A percentile compares a stretch with the other conserved stretches of the same genome.
These are phyloP conservation scores for Fusarium sp. DNA, from an alignment of 2,329 filamentous ascomycete species.

Conservation along the genomic window DNA sequence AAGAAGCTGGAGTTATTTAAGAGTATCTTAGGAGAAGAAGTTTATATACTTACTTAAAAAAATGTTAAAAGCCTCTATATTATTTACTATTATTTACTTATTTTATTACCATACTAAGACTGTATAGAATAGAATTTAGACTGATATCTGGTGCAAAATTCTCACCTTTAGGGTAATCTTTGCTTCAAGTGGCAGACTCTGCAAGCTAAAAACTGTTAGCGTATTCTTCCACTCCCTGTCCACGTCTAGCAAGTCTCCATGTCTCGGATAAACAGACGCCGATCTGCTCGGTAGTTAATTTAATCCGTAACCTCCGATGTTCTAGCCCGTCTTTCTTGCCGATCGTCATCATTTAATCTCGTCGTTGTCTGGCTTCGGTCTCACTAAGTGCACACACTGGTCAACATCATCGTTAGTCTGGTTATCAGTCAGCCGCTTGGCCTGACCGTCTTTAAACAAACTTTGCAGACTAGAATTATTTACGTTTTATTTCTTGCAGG, in stretches of 20 bases:
- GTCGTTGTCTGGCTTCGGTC: neutral
- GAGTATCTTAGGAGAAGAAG: too few species aligned
- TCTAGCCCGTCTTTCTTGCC: too few species aligned
- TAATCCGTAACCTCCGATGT: neutral
- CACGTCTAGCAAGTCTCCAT: neutral
- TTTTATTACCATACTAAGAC: fast-evolving
- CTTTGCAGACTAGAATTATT: neutral
- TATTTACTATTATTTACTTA: neutral
- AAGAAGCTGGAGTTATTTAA: too few species aligned
- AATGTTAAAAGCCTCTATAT: too few species aligned
- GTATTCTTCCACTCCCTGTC: too few species aligned
- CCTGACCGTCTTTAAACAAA: fast-evolving
- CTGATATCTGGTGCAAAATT: too few species aligned
- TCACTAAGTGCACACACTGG: neutral
- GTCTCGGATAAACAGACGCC: fast-evolving
- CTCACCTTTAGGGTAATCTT: neutral
- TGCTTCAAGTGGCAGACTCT: fast-evolving
- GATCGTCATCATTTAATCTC: neutral
- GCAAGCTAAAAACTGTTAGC: neutral
- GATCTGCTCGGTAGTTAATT: fast-evolving
- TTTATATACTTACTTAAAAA: too few species aligned
- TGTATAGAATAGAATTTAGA: fast-evolving
- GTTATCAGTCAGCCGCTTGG: fast-evolving
- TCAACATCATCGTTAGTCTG: neutral
- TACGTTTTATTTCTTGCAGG: neutral